Base-by-base conservation (phyloP, 2,329 filamentous ascomycete species). In the Dichotomopilus funicola region DNA sequence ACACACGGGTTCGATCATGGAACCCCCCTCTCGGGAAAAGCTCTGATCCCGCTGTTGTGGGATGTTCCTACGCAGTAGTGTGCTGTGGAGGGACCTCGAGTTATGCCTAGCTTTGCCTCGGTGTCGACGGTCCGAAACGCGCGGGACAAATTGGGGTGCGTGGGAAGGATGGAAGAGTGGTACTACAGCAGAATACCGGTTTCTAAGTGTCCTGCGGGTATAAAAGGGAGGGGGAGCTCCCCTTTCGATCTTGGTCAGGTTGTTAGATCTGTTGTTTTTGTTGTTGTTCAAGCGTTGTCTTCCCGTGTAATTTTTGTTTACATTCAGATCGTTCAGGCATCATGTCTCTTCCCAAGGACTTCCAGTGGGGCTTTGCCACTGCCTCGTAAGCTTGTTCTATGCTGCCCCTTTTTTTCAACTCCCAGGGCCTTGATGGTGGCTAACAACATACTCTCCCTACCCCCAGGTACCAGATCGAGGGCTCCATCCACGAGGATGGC, bases 381-480 rank as follows among this genome's bases (percentile, higher is more conserved):
- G 88, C 88, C 59, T 78, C 83, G 85, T 87, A 73, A 69, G 79
- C 76, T 49, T 43, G 49, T 41, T 31, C 37, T 38, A 27, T n/a
- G 37, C 36, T 48, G 27, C 13, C 33, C 38, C 43, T 42, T 40
- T 9, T 13, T 10, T 40, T 5, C 5, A 8, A 41, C 11, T 5
- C 5, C 19, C 12, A 3, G 19, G 19, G 19, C 19, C 19, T 27
- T 27, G 19, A 27, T 27, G 19, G 19, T 42, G 38, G 19, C 48
- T 50, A 8, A 41, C 50, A 45, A 11, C 19, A 6, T 35, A 4
- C 36, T 34, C 33, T 12, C 47, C 36, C 19, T 31, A 4, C 7
- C 41, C 59, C 5, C 67, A 94, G 89, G 68, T 95, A 94, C 75
- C 89, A 95, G 70, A 88, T 95, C 64, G 90, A 95, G 75, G 90